Percentiles rank a stretch among this genome's conserved stretches.
These are phyloP conservation scores for Phoma sp. DNA, from an alignment of 2,329 filamentous ascomycete genomes.

Conservation along the genomic window DNA sequence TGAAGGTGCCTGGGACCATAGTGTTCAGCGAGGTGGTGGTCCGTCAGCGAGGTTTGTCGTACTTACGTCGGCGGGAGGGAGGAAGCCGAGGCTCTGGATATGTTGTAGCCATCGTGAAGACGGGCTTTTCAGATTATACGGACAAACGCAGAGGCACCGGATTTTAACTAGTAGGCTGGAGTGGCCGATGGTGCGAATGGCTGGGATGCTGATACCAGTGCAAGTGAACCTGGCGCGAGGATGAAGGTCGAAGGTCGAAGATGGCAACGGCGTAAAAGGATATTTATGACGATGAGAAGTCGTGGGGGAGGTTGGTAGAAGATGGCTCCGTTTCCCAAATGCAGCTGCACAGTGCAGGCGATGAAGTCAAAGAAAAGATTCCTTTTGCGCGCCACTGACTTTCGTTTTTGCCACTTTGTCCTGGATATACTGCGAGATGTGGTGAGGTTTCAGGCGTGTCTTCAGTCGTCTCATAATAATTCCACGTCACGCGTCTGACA, in stretches of 20 bases:
- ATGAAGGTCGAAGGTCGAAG: neutral
- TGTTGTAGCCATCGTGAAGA: neutral
- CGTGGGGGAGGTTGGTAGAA: neutral
- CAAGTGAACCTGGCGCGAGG: neutral
- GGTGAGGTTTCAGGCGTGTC: neutral
- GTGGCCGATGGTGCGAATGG: neutral
- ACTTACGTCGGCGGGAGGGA: slow-evolving; percentile 8
- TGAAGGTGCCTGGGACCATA: neutral
- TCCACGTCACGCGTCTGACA: slow-evolving; percentile 11
- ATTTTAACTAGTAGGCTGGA: neutral
- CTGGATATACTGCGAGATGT: neutral
- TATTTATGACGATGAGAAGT: neutral
- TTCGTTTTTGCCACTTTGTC: neutral
- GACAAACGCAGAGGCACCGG: neutral
- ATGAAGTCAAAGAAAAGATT: slow-evolving; percentile 3
- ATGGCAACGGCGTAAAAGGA: neutral
- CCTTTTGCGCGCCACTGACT: neutral
- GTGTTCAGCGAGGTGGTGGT: neutral
- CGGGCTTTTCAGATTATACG: neutral
- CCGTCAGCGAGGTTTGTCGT: neutral
- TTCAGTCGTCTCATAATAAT: slow-evolving; percentile 1
- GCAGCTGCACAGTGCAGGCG: neutral
- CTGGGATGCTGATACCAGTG: neutral
- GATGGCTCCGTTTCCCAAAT: neutral
- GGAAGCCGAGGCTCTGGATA: neutral